phyloP scores from a whole-genome alignment of 495 filamentous ascomycete genomes.

The Entonaema liquescens region DNA sequence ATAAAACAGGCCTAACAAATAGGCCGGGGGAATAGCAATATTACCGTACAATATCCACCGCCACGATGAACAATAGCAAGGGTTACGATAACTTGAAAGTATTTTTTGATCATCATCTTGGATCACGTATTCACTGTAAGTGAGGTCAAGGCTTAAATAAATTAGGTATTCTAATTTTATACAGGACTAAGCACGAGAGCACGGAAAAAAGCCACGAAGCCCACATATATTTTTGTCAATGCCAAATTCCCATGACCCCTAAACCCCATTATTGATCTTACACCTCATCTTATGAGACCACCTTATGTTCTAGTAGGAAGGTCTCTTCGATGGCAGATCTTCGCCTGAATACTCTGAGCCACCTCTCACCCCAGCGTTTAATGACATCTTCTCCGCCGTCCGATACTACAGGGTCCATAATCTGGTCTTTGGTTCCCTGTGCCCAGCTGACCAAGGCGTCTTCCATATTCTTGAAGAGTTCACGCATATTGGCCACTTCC shows the following conservation, averaged over 20 bases:
- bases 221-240: conserved; percentile 17
- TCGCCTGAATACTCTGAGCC: conserved; percentile 84
- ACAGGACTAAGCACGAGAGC: conserved; percentile 5
- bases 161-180: conserved; percentile 21
- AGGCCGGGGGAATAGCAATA: not conserved
- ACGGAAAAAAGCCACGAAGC: not conserved
- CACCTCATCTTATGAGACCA: conserved; percentile 19
- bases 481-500: conserved; percentile 68
- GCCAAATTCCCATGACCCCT: conserved; percentile 1
- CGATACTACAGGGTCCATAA: conserved; percentile 59
- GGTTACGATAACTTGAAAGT: not conserved
- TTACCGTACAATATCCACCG: not conserved
- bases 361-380: conserved; percentile 82
- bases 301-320: conserved; percentile 55
- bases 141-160: conserved; percentile 3
- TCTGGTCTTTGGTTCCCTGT: conserved; percentile 73
- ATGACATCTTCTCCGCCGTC: conserved; percentile 70
- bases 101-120: not conserved
- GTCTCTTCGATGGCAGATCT: conserved; percentile 86
- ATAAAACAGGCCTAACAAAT: not conserved
- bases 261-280: conserved; percentile 15
- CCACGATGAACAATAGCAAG: not conserved
- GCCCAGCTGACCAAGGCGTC: conserved; percentile 80
- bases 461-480: conserved; percentile 81
- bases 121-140: not conserved